Evolutionary conservation across 768 basidiomycete genomes (phyloP).

Genomic region (Russula foetens): DNA sequence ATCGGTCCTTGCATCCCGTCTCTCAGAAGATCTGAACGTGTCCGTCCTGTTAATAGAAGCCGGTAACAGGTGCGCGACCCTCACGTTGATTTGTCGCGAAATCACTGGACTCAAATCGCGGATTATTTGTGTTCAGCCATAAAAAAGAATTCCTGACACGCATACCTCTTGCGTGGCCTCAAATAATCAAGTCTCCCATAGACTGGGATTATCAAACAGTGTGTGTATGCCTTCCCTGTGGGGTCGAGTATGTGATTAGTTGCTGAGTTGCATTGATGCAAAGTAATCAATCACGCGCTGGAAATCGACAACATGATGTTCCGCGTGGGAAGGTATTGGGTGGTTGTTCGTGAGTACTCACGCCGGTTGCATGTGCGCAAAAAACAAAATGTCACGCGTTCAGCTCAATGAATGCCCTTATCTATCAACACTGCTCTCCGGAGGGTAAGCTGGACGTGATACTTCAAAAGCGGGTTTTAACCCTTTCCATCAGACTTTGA

Average conservation of each 20-base stretch:
- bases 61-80: conserved; percentile 43
- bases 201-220: conserved; percentile 15
- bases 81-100: background rate
- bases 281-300: conserved; percentile 9
- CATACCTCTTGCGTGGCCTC: conserved; percentile 18
- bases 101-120: background rate
- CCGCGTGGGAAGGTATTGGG: conserved; percentile 18
- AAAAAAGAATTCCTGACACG: conserved; percentile 6
- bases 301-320: conserved; percentile 2
- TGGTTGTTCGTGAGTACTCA: conserved; percentile 1
- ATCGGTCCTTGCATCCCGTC: conserved; percentile 49
- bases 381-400: background rate
- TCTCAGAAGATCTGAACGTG: conserved; percentile 47
- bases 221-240: background rate
- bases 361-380: background rate
- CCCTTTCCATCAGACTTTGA: conserved; percentile 12
- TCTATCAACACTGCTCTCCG: conserved; percentile 17
- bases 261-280: background rate
- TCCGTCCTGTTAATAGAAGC: conserved; percentile 53
- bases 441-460: background rate
- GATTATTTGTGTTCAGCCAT: background rate
- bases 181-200: conserved; percentile 5
- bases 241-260: background rate
- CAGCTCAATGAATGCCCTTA: conserved; percentile 14
- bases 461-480: background rate